Percentiles rank a stretch among this genome's conserved stretches.
These are phyloP conservation scores for Mycosphaerella arachidis DNA, from an alignment of 2,329 filamentous ascomycete genomes.

Conservation along the genomic window DNA sequence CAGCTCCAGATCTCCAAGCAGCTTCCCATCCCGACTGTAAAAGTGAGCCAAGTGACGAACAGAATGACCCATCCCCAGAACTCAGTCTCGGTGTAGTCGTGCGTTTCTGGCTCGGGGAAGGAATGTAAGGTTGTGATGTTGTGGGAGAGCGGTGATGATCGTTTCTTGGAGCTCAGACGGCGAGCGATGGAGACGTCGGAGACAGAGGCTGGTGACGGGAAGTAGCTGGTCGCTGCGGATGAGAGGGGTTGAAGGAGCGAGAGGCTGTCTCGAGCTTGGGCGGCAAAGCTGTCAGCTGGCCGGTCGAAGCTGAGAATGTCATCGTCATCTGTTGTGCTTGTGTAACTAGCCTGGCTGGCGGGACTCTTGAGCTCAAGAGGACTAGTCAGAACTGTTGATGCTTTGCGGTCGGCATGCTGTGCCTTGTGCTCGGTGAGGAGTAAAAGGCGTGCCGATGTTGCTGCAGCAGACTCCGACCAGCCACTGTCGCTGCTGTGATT, in stretches of 20 bases:
- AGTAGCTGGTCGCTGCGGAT: conserved; percentile 26
- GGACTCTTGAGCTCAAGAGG: conserved; percentile 36
- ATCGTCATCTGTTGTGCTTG: conserved; percentile 80
- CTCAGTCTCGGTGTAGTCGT: conserved; percentile 92
- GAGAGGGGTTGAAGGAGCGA: conserved; percentile 20
- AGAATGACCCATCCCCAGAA: conserved; percentile 98
- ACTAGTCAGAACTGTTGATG: conserved; percentile 22
- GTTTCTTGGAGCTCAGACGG: conserved; percentile 16
- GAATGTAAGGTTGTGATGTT: conserved; percentile 19
- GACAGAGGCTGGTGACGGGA: conserved; percentile 19
- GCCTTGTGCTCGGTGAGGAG: conserved; percentile 26
- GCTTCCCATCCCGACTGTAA: conserved; percentile 93
- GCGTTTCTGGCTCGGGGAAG: conserved; percentile 50
- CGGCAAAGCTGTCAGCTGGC: conserved; percentile 24
- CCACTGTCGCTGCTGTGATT: conserved; percentile 24
- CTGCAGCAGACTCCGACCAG: conserved; percentile 33
- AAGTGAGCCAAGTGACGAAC: conserved; percentile 87
- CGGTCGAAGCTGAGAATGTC: conserved; percentile 62
- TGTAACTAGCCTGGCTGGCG: conserved; percentile 53
- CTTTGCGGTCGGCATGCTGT: conserved; percentile 7
- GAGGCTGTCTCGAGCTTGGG: conserved; percentile 6
- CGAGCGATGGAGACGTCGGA: conserved; percentile 16
- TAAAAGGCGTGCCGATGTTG: conserved; percentile 24
- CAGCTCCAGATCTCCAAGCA: conserved; percentile 95
- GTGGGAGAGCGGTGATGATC: conserved; percentile 27